phyloP scores from a whole-genome alignment of 2,329 filamentous ascomycete genomes.

The Sclerotinia nivalis region DNA sequence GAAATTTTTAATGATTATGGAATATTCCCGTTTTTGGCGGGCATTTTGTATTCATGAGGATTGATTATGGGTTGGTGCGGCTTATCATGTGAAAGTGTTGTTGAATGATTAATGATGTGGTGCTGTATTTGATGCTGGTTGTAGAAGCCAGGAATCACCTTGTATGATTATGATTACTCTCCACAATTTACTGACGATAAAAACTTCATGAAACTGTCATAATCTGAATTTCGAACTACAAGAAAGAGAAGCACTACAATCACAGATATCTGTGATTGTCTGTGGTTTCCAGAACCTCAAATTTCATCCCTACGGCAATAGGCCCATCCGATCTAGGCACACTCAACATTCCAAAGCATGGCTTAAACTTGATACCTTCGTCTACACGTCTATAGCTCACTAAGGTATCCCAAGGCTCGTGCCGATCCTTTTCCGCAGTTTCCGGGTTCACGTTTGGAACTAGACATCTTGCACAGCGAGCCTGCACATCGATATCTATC shows the following conservation, averaged over 20 bases:
- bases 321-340: slow-evolving; percentile 56
- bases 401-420: slow-evolving; percentile 60
- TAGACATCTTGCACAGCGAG: slow-evolving; percentile 67
- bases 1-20: not conserved
- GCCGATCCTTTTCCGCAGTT: slow-evolving; percentile 33
- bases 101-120: not conserved
- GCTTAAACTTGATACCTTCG: slow-evolving; percentile 61
- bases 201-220: not conserved
- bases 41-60: not conserved
- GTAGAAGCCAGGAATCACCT: not conserved
- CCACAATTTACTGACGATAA: not conserved
- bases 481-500: slow-evolving; percentile 57
- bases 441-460: slow-evolving; percentile 68
- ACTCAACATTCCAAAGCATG: slow-evolving; percentile 67
- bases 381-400: slow-evolving; percentile 60
- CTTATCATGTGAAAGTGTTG: not conserved
- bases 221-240: not conserved
- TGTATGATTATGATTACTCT: not conserved
- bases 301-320: slow-evolving; percentile 57
- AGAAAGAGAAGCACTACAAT: slow-evolving; percentile 22
- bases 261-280: slow-evolving; percentile 55
- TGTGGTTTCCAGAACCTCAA: slow-evolving; percentile 60
- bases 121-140: not conserved
- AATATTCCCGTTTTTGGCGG: no score
- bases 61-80: not conserved